Conservation (phyloP, 202 grass and related monocot genomes). For the Setaria italica region DNA sequence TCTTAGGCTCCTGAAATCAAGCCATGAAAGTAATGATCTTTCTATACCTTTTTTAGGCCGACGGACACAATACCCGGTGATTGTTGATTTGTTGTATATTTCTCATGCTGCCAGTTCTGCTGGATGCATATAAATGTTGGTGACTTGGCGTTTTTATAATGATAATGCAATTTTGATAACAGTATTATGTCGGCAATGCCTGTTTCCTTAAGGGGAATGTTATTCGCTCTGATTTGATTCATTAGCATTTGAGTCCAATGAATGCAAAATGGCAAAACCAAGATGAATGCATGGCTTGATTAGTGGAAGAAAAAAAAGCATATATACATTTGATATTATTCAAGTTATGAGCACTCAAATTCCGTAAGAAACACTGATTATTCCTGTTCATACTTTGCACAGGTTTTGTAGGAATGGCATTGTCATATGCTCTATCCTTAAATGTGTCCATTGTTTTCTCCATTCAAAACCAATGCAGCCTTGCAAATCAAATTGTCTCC, state of each 20-base stretch:
- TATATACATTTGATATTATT: constrained; percentile 3
- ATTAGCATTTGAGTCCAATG: too few relatives aligned
- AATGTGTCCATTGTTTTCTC: constrained; percentile 76
- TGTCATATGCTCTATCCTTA: constrained; percentile 87
- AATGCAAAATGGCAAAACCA: background rate
- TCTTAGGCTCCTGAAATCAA: background rate
- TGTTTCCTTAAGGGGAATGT: constrained; percentile 27
- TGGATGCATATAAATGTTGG: too few relatives aligned
- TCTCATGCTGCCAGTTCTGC: background rate
- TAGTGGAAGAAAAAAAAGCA: too few relatives aligned
- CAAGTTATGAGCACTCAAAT: background rate
- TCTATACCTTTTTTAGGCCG: background rate
- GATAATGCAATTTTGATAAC: background rate
- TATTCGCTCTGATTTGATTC: too few relatives aligned
- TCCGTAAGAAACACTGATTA: background rate
- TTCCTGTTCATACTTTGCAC: constrained; percentile 7
- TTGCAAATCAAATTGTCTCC: constrained; percentile 80
- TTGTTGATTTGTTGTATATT: background rate
- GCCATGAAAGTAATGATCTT: background rate
- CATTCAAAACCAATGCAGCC: constrained; percentile 77
- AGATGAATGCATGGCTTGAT: background rate
- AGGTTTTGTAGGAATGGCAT: constrained; percentile 95
- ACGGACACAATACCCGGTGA: background rate
- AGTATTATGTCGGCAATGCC: too few relatives aligned
- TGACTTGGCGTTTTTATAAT: background rate